phyloP scores from a whole-genome alignment of 2,329 filamentous ascomycete species.

The Penicillium sp. region DNA sequence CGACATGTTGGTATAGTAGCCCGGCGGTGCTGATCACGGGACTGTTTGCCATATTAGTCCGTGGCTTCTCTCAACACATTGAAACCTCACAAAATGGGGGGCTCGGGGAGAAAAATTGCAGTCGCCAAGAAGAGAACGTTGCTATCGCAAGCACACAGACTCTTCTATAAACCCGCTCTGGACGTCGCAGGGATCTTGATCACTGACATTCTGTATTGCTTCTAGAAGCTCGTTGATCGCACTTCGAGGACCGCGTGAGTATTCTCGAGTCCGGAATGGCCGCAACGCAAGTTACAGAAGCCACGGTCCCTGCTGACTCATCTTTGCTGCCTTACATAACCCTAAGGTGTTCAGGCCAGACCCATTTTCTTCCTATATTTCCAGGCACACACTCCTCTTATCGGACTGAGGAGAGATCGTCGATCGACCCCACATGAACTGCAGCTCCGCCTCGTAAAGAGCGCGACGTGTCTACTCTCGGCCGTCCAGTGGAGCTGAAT shows the following conservation, averaged over 20 bases:
- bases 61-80: conserved; percentile 5
- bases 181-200: conserved; percentile 19
- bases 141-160: conserved; percentile 3
- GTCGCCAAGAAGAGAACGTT: conserved; percentile 7
- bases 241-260: conserved; percentile 49
- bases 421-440: conserved; percentile 14
- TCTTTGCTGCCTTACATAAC: conserved; percentile 3
- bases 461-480: conserved; percentile 9
- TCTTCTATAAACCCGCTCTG: conserved; percentile 8
- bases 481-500: conserved; percentile 16
- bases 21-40: conserved; percentile 37
- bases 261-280: conserved; percentile 49
- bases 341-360: background rate
- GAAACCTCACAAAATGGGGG: background rate
- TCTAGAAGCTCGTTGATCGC: conserved; percentile 32
- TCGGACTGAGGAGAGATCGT: conserved; percentile 5
- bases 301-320: conserved; percentile 36
- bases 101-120: background rate
- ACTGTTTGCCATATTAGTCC: conserved; percentile 42
- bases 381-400: background rate
- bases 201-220: conserved; percentile 33
- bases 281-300: conserved; percentile 43
- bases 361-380: background rate
- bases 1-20: conserved; percentile 38
- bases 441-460: conserved; percentile 1